phyloP scores from a whole-genome alignment of 1,284 basidiomycete species.

The Agroathelia rolfsii region DNA sequence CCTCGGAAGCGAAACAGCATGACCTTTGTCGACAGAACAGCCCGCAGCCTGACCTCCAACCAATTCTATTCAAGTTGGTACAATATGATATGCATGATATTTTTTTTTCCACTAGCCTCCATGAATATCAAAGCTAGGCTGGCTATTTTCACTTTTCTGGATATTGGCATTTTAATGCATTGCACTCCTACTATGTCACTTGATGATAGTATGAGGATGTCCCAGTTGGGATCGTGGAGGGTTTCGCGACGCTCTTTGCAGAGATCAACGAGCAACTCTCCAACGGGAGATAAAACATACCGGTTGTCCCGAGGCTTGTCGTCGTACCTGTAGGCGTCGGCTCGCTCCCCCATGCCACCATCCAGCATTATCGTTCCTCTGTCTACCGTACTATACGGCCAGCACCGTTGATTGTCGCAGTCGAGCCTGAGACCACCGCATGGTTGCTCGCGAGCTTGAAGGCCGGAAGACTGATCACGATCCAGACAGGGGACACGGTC shows the following conservation, averaged over 20 bases:
- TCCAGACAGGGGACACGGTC: slow-evolving; percentile 6
- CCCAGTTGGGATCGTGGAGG: slow-evolving; percentile 10
- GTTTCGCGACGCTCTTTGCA: slow-evolving; percentile 9
- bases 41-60: too few species aligned
- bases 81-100: too few species aligned
- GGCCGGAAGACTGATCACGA: background rate
- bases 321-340: slow-evolving; percentile 11
- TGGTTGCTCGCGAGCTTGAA: slow-evolving; percentile 8
- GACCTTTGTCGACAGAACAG: too few species aligned
- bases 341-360: slow-evolving; percentile 10
- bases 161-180: too few species aligned
- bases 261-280: slow-evolving; percentile 8
- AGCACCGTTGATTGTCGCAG: slow-evolving; percentile 9
- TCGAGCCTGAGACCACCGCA: slow-evolving; percentile 10
- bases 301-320: slow-evolving; percentile 3
- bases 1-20: too few species aligned
- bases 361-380: slow-evolving; percentile 5
- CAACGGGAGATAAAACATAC: too few species aligned
- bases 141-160: too few species aligned
- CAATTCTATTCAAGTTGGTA: too few species aligned
- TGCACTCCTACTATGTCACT: too few species aligned
- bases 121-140: too few species aligned
- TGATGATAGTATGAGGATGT: slow-evolving; percentile 10
- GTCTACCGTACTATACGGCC: background rate
- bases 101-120: too few species aligned